Evolutionary conservation across 176 grass and related monocot species (phyloP).

Genomic region (Lolium perenne): DNA sequence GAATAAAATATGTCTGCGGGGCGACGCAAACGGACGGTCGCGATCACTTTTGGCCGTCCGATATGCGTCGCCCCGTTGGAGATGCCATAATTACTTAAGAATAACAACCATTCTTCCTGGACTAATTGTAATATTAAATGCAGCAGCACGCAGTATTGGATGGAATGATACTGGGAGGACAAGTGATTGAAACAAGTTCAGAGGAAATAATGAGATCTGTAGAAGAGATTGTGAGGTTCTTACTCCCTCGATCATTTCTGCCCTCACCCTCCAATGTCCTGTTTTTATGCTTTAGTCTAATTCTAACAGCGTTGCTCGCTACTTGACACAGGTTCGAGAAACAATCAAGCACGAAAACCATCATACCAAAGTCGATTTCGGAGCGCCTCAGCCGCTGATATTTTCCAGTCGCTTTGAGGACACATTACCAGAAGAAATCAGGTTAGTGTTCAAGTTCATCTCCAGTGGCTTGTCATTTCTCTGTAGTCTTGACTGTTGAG

Average conservation of each 20-base stretch:
- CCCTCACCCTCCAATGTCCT: constrained; percentile 8
- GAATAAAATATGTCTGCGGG: too few relatives aligned
- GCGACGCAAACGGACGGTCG: too few relatives aligned
- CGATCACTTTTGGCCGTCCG: too few relatives aligned
- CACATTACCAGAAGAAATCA: constrained; percentile 13
- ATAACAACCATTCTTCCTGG: constrained; percentile 6
- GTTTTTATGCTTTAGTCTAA: not conserved
- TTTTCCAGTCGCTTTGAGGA: not conserved
- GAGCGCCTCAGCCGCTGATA: constrained; percentile 71
- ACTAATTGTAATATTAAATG: constrained; percentile 41
- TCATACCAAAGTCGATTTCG: constrained; percentile 80
- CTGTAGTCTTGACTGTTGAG: not conserved
- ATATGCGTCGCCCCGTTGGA: too few relatives aligned
- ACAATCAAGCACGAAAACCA: constrained; percentile 72
- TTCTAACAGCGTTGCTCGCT: constrained; percentile 2
- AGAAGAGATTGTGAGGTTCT: constrained; percentile 66
- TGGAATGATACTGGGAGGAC: constrained; percentile 92
- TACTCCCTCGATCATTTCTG: not conserved
- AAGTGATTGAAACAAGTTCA: constrained; percentile 88
- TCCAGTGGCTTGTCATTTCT: not conserved
- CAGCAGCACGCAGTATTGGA: constrained; percentile 92
- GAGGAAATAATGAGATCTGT: constrained; percentile 56
- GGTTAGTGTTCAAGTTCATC: not conserved
- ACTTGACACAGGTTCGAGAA: constrained; percentile 71
- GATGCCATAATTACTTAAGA: not conserved